Evolutionary conservation across 352 stramenopile species (phyloP).

Genomic region (Phytophthora podocarpi): DNA sequence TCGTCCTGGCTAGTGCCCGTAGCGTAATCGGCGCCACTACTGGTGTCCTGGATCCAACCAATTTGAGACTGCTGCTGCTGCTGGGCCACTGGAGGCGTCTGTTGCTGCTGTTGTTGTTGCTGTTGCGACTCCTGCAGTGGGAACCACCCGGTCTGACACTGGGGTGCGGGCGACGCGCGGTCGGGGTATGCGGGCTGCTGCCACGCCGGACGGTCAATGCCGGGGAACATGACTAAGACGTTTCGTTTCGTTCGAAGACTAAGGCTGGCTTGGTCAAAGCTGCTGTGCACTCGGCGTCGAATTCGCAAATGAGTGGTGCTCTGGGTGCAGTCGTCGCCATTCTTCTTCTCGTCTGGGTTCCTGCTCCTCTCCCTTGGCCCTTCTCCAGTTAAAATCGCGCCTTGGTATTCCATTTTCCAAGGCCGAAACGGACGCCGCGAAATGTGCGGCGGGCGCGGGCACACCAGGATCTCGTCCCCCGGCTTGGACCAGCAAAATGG

Average conservation of each 20-base stretch:
- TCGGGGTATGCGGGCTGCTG: constrained; percentile 10
- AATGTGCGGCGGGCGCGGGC: constrained; percentile 26
- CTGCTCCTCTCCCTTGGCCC: constrained; percentile 25
- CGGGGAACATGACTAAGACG: constrained; percentile 17
- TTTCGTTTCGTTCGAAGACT: too few relatives aligned
- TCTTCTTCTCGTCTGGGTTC: constrained; percentile 22
- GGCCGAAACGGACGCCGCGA: constrained; percentile 21
- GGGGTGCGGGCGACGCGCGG: constrained; percentile 17
- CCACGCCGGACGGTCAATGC: constrained; percentile 12
- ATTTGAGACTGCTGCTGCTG: constrained; percentile 3
- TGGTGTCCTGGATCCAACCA: constrained; percentile 14
- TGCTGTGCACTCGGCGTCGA: constrained; percentile 4
- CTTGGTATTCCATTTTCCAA: constrained; percentile 31
- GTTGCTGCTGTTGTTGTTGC: too few relatives aligned
- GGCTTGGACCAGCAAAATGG: constrained; percentile 3
- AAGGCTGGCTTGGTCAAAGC: not conserved
- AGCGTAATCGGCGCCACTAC: not conserved
- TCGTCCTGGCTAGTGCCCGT: constrained; percentile 5
- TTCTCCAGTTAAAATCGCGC: constrained; percentile 19
- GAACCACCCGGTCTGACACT: constrained; percentile 62
- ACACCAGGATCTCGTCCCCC: not conserved
- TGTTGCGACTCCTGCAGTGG: constrained; percentile 54
- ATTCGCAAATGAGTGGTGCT: constrained; percentile 30
- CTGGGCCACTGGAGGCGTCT: not conserved
- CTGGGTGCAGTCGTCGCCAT: constrained; percentile 10